Conservation (phyloP, 148 eudicot genomes). For the Rhododendron molle region DNA sequence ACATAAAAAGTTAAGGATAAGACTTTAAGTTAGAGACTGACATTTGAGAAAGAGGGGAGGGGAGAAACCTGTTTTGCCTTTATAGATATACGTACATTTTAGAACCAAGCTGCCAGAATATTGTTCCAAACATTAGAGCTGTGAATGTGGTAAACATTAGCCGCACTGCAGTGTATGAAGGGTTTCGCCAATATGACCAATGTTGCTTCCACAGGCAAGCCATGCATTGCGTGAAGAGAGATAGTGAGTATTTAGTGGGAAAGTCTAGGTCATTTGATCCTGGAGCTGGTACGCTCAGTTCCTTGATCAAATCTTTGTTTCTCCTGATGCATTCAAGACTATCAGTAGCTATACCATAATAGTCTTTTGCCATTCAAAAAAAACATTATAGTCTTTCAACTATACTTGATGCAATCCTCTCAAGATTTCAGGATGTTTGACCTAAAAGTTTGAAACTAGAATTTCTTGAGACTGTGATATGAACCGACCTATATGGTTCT, state of each 20-base stretch:
- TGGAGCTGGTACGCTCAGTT: slow-evolving; percentile 38
- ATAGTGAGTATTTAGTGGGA: slow-evolving; percentile 33
- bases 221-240: slow-evolving; percentile 40
- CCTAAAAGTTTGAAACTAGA: background rate
- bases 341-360: background rate
- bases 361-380: background rate
- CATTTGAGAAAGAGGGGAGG: background rate
- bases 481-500: slow-evolving; percentile 30
- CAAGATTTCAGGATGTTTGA: background rate
- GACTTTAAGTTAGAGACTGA: background rate
- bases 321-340: slow-evolving; percentile 24
- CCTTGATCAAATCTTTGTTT: slow-evolving; percentile 47
- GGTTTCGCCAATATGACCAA: slow-evolving; percentile 55
- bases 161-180: slow-evolving; percentile 45
- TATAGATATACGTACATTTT: slow-evolving; percentile 27
- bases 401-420: background rate
- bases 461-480: background rate
- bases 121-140: slow-evolving; percentile 45
- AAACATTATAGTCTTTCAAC: background rate
- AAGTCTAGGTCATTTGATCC: slow-evolving; percentile 45
- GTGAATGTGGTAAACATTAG: slow-evolving; percentile 31
- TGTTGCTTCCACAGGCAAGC: slow-evolving; percentile 64
- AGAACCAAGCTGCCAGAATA: slow-evolving; percentile 45
- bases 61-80: too few species aligned
- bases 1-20: background rate